Conservation (phyloP, 2,329 filamentous ascomycete genomes). For the Trichoderma sp. region DNA sequence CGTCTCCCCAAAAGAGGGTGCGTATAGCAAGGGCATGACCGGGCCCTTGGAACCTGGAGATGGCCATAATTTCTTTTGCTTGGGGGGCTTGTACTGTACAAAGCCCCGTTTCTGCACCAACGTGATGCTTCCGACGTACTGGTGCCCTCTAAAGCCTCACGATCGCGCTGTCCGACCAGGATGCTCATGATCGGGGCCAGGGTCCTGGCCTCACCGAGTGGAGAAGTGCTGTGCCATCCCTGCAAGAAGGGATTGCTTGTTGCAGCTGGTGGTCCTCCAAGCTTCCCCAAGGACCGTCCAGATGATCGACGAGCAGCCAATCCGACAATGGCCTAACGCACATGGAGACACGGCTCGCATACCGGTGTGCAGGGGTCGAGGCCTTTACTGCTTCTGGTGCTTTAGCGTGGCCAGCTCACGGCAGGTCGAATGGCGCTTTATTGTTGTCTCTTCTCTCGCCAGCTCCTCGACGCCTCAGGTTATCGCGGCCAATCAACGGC, state of each 20-base stretch:
- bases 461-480: neutral
- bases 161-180: conserved; percentile 15
- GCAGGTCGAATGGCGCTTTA: conserved; percentile 26
- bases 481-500: neutral
- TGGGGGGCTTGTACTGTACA: conserved; percentile 14
- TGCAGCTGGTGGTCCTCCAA: neutral
- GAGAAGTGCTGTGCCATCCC: neutral
- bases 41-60: conserved; percentile 3
- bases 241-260: neutral
- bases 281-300: neutral
- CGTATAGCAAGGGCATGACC: conserved; percentile 9
- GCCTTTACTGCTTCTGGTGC: neutral
- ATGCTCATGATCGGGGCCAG: conserved; percentile 10
- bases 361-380: conserved; percentile 18
- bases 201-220: conserved; percentile 14
- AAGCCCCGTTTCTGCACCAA: neutral
- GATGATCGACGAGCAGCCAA: conserved; percentile 16
- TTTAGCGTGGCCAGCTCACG: conserved; percentile 3
- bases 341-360: conserved; percentile 14
- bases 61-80: conserved; percentile 17
- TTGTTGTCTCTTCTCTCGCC: conserved; percentile 27
- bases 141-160: neutral
- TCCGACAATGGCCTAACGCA: neutral
- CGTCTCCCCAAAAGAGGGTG: conserved; percentile 11
- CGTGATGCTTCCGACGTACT: neutral